phyloP scores from a whole-genome alignment of 1,284 basidiomycete species.

The Chalciporus sp. region DNA sequence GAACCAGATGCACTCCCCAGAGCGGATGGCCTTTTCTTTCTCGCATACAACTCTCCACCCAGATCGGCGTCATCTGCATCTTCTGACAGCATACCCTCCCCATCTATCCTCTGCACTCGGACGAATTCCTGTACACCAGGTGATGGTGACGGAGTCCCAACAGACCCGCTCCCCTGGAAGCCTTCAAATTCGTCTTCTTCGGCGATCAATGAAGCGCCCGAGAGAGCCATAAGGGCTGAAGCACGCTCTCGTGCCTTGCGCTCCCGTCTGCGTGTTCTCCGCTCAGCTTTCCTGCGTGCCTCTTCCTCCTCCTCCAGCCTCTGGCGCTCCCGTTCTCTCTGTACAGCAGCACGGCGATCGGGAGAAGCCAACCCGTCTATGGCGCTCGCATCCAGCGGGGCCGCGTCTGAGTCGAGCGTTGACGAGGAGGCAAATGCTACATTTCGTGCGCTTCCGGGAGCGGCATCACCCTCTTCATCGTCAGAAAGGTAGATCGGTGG shows the following conservation, averaged over 20 bases:
- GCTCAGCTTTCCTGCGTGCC: conserved; percentile 47
- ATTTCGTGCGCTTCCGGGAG: conserved; percentile 9
- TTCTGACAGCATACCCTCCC: conserved; percentile 34
- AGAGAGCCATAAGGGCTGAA: conserved; percentile 44
- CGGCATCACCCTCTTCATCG: conserved; percentile 46
- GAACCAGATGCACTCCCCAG: conserved; percentile 45
- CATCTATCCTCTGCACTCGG: conserved; percentile 20
- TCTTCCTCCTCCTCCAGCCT: conserved; percentile 42
- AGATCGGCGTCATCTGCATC: conserved; percentile 61
- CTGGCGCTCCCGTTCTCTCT: conserved; percentile 34
- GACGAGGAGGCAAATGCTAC: conserved; percentile 42
- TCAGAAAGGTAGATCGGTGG: conserved; percentile 58
- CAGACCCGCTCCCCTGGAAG: conserved; percentile 51
- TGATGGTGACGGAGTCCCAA: conserved; percentile 1
- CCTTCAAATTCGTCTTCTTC: conserved; percentile 54
- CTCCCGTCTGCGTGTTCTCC: conserved; percentile 45
- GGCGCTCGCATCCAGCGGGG: conserved; percentile 55
- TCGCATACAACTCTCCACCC: conserved; percentile 56
- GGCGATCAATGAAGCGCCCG: conserved; percentile 17
- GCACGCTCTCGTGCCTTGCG: conserved; percentile 48
- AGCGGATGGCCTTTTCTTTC: conserved; percentile 36
- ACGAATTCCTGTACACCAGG: not conserved
- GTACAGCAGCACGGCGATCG: conserved; percentile 36
- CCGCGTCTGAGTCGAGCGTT: conserved; percentile 68
- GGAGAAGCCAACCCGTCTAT: conserved; percentile 50